These are phyloP conservation scores for Catharanthus roseus DNA, from an alignment of 257 asterid genomes.

Conservation along the genomic window DNA sequence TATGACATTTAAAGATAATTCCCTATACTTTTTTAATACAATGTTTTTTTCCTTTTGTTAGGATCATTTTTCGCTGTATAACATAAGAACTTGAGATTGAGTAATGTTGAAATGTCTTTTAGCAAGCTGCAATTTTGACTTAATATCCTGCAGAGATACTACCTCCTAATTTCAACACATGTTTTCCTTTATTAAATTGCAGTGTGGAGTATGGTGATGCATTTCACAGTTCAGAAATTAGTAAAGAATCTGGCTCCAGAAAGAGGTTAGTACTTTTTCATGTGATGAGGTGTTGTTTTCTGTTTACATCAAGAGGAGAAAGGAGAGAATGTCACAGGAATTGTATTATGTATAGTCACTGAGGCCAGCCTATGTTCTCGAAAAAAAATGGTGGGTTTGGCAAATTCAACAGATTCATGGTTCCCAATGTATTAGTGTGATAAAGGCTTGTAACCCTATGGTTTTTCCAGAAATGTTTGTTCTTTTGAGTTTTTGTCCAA, in stretches of 20 bases:
- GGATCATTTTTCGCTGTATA: neutral
- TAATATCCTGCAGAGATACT: neutral
- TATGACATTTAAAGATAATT: neutral
- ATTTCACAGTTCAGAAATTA: slow-evolving; percentile 26
- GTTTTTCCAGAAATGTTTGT: neutral
- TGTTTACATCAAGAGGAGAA: neutral
- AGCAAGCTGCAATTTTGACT: neutral
- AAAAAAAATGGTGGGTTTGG: neutral
- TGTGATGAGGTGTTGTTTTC: neutral
- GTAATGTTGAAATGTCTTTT: neutral
- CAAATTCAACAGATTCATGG: neutral
- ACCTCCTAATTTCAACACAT: neutral
- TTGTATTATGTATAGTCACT: neutral
- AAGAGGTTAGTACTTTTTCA: slow-evolving; percentile 36
- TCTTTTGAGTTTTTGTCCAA: too few relatives aligned
- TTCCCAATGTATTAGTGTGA: neutral
- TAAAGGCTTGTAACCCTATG: neutral
- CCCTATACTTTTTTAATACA: too few relatives aligned
- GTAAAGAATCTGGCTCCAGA: slow-evolving; percentile 36
- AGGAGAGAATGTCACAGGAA: neutral
- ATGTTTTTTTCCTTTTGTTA: neutral
- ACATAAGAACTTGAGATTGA: neutral
- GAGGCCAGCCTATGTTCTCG: neutral
- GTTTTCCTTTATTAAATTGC: slow-evolving; percentile 11
- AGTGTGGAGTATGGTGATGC: slow-evolving; percentile 40